Conservation (phyloP, 345 rosid genomes). For the Brassica napus region Da-Ae NC_063438.1:14007501-14008000, state of each 20-base stretch:
- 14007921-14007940: not conserved
- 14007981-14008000: not conserved
- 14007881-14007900: not conserved
- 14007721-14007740: not conserved
- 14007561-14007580: not conserved
- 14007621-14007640: conserved; percentile 24
- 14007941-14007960: not conserved
- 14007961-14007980: not conserved
- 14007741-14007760: not conserved
- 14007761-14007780: not conserved
- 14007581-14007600: conserved; percentile 8
- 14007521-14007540: not conserved
- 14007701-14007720: not conserved
- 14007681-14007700: not conserved
- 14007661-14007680: not conserved
- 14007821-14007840: not conserved
- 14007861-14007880: not conserved
- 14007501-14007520: not conserved
- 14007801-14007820: not conserved
- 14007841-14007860: not conserved
- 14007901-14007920: not conserved
- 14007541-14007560: not conserved
- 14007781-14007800: not conserved
- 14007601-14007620: conserved; percentile 18
- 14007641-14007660: not conserved